phyloP scores from a whole-genome alignment of 1,139 yeast genomes.

The Pichia sp. region DNA sequence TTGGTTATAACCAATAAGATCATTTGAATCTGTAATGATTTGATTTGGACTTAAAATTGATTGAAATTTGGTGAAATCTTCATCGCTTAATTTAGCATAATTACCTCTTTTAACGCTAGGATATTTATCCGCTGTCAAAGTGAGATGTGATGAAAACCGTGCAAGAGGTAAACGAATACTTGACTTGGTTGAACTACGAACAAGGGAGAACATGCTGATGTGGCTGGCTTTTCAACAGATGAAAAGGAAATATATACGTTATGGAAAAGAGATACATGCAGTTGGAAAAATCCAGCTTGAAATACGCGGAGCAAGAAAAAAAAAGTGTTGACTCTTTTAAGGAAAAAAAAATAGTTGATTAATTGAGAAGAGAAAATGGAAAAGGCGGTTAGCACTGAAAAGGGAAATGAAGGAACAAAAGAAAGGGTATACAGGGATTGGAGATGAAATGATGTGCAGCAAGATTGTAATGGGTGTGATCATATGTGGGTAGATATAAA shows the following conservation, averaged over 20 bases:
- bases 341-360: neutral
- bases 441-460: no score
- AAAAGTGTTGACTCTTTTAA: neutral
- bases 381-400: neutral
- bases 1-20: slow-evolving; percentile 68
- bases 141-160: slow-evolving; percentile 1
- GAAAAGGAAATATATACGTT: no score
- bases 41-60: slow-evolving; percentile 45
- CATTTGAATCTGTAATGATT: slow-evolving; percentile 49
- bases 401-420: no score
- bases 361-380: neutral
- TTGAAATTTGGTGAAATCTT: slow-evolving; percentile 42
- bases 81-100: slow-evolving; percentile 40
- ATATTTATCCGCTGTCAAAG: slow-evolving; percentile 17
- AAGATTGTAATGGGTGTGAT: no score
- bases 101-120: slow-evolving; percentile 13
- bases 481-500: no score
- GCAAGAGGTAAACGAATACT: neutral
- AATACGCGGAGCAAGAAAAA: neutral
- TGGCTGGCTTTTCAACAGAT: no score
- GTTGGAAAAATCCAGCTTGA: neutral
- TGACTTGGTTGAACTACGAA: neutral
- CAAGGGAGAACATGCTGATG: neutral
- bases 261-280: no score
- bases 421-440: no score